Conservation (phyloP, 805 yeast genomes). For the Candida pseudoglaebosa region DNA sequence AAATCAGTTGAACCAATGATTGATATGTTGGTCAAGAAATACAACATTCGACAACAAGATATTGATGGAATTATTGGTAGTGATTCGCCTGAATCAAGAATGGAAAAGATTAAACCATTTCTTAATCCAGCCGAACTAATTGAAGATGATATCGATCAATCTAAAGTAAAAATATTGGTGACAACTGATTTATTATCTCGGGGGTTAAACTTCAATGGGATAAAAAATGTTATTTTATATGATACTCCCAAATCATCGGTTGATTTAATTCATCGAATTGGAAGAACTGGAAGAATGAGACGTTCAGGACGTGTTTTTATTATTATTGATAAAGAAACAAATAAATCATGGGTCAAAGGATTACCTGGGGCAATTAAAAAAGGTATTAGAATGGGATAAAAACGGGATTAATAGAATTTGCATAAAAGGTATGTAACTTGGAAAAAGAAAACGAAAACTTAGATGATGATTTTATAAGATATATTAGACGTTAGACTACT, state of each 20-base stretch:
- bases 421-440: conserved; percentile 8
- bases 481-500: conserved; percentile 42
- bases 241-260: conserved; percentile 84
- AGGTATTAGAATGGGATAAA: conserved; percentile 22
- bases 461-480: conserved; percentile 32
- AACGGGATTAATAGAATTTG: background rate
- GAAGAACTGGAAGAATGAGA: conserved; percentile 92
- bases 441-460: background rate
- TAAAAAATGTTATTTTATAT: conserved; percentile 76
- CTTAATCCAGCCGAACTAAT: conserved; percentile 55
- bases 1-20: conserved; percentile 59
- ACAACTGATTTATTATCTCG: conserved; percentile 89
- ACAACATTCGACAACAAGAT: conserved; percentile 35
- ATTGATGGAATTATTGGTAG: conserved; percentile 66
- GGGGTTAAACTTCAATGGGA: conserved; percentile 81
- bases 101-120: conserved; percentile 55
- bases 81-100: conserved; percentile 58
- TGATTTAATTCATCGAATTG: conserved; percentile 86
- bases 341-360: conserved; percentile 80
- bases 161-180: conserved; percentile 62
- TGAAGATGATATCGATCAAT: conserved; percentile 21
- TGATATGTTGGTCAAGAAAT: conserved; percentile 43
- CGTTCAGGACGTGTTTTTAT: conserved; percentile 85
- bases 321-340: conserved; percentile 60
- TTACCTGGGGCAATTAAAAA: conserved; percentile 65